Base-by-base conservation (phyloP, 73 alveolate species). In the Paramecium sonneborni region DNA sequence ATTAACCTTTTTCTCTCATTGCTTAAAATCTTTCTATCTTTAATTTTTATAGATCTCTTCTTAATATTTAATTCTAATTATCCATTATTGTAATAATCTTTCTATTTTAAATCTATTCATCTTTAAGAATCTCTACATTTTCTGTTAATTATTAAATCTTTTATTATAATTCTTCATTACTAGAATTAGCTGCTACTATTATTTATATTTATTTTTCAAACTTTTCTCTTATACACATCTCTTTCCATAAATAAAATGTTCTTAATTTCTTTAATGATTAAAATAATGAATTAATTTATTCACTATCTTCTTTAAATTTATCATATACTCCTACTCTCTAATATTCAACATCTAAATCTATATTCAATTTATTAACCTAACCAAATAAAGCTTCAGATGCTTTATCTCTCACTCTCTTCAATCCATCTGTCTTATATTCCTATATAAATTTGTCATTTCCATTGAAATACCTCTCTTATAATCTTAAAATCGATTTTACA, bases 371-470 rank as follows among this genome's bases (percentile, higher is more conserved):
- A 26, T 70, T 70, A 15, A 32, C 55, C 57, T 70, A 32, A 18
- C 86, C 86, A 70, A 70, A 26, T 3, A 70, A 32, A 8, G 57
- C 57, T 32, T 70, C 86, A 1, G 86, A 70, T 14, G 58, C 86
- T 35, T 35, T 26, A 70, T 70, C 86, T 35, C 86, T 24, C 1
- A 70, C 57, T 32, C 86, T 28, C 30, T 70, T 70, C 2, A 70
- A 21, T 32, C 86, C 86, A 70, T 70, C 86, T 28, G 14, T 14
- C 34, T 32, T 70, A 32, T 70, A 26, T 26, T 70, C 86, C 5
- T n/a, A 68, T n/a, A n/a, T n/a, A 79, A 79, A 79, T 44, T 79
- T 4, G 76, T 79, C 90, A 79, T 43, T 14, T 79, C 90, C 90
- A 79, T 79, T 30, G 43, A 30, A 18, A 79, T 79, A 0, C 90